phyloP scores from a whole-genome alignment of 768 basidiomycete species.

The Russula virescens region DNA sequence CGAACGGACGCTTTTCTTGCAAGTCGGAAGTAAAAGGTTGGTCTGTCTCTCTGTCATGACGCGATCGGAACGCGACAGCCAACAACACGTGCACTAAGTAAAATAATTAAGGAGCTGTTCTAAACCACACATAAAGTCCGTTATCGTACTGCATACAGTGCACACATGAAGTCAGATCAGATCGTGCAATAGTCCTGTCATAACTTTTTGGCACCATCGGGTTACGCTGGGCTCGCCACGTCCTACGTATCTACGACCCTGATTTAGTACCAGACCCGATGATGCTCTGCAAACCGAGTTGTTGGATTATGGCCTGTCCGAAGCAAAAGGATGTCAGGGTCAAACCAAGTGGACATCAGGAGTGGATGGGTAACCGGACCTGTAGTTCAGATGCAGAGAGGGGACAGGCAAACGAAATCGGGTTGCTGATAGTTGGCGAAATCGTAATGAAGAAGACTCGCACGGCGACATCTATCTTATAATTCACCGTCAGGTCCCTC shows the following conservation, averaged over 20 bases:
- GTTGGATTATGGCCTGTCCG: neutral
- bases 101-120: neutral
- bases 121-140: neutral
- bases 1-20: too few relatives aligned
- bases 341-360: neutral
- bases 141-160: neutral
- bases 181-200: neutral
- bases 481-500: constrained; percentile 51
- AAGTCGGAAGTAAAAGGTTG: too few relatives aligned
- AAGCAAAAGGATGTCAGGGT: neutral
- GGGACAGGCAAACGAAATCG: constrained; percentile 61
- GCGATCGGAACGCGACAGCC: too few relatives aligned
- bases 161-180: neutral
- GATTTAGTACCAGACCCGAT: neutral
- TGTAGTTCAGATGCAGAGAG: constrained; percentile 34
- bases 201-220: neutral
- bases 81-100: neutral
- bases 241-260: neutral
- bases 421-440: constrained; percentile 58
- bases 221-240: neutral
- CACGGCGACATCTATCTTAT: constrained; percentile 66
- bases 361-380: constrained; percentile 27
- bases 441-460: constrained; percentile 59
- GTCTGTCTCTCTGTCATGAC: too few relatives aligned
- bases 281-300: neutral